A percentile compares a stretch with the other conserved stretches of the same genome.
Conservation (phyloP, 768 basidiomycete genomes). For the Ramaria sp. region DNA sequence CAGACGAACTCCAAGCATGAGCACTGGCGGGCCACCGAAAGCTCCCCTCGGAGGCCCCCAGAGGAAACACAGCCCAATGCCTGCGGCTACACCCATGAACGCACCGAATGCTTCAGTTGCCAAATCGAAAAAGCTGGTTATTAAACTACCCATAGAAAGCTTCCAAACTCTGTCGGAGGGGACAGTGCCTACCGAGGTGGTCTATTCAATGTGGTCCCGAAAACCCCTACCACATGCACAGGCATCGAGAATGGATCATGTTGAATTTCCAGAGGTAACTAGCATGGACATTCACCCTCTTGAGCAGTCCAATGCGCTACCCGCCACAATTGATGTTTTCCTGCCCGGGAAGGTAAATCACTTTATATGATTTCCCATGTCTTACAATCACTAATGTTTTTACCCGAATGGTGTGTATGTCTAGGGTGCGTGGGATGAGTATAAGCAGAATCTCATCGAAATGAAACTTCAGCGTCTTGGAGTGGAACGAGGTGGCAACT, state of each 20-base stretch:
- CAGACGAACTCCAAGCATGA: slow-evolving; percentile 53
- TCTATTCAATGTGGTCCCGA: slow-evolving; percentile 47
- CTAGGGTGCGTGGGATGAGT: slow-evolving; percentile 64
- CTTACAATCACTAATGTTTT: slow-evolving; percentile 5
- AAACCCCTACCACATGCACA: slow-evolving; percentile 34
- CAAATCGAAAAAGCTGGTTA: slow-evolving; percentile 56
- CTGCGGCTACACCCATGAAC: slow-evolving; percentile 22
- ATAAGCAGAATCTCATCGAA: slow-evolving; percentile 65
- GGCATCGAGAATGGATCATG: slow-evolving; percentile 20
- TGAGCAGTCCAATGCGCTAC: slow-evolving; percentile 53
- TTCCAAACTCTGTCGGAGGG: slow-evolving; percentile 18
- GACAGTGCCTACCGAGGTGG: slow-evolving; percentile 24
- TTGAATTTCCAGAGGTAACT: slow-evolving; percentile 23
- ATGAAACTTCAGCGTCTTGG: slow-evolving; percentile 74
- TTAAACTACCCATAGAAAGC: slow-evolving; percentile 70
- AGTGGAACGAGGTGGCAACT: slow-evolving; percentile 47
- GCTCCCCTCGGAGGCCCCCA: slow-evolving; percentile 73
- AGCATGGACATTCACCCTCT: slow-evolving; percentile 53
- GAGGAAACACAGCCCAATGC: slow-evolving; percentile 61
- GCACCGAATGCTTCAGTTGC: slow-evolving; percentile 11
- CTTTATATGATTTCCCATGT: not conserved
- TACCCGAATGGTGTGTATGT: slow-evolving; percentile 9
- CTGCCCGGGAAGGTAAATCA: slow-evolving; percentile 64
- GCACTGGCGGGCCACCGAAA: slow-evolving; percentile 83
- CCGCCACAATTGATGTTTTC: slow-evolving; percentile 67